Conservation (phyloP, 1,284 basidiomycete species). For the Cutaneotrichosporon curvatum region DNA sequence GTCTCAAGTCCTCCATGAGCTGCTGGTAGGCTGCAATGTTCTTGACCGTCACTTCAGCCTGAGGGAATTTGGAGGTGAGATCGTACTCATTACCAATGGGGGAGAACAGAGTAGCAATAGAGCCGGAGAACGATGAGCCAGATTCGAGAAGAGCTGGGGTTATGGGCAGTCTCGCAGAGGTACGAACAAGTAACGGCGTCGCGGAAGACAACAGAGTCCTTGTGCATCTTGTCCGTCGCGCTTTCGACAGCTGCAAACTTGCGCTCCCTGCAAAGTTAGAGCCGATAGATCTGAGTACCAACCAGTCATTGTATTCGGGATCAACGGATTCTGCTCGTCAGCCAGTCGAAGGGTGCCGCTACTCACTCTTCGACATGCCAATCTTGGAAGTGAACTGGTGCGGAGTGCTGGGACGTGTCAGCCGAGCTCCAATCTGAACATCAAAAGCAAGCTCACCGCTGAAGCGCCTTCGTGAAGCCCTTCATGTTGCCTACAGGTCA, state of each 20-base stretch:
- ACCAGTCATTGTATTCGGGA: constrained; percentile 61
- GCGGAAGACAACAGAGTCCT: constrained; percentile 81
- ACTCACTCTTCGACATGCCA: constrained; percentile 84
- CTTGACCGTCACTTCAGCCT: constrained; percentile 67
- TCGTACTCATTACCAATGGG: constrained; percentile 78
- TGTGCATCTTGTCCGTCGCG: constrained; percentile 79
- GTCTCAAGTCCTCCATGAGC: constrained; percentile 74
- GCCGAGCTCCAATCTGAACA: not conserved
- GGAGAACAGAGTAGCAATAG: constrained; percentile 70
- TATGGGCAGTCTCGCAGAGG: constrained; percentile 2
- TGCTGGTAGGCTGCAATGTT: constrained; percentile 66
- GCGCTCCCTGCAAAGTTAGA: constrained; percentile 49
- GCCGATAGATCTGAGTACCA: constrained; percentile 7
- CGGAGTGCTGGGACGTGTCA: constrained; percentile 56
- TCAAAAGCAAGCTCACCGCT: constrained; percentile 53
- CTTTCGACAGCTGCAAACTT: constrained; percentile 72
- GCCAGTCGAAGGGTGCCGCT: not conserved
- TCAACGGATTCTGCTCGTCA: constrained; percentile 63
- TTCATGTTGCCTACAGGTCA: constrained; percentile 54
- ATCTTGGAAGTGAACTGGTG: constrained; percentile 75
- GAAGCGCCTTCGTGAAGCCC: constrained; percentile 68
- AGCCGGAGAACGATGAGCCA: constrained; percentile 66
- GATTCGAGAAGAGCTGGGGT: constrained; percentile 67
- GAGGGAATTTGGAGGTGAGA: constrained; percentile 68
- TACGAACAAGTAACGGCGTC: constrained; percentile 69